phyloP scores from a whole-genome alignment of 208 protist genomes.

The Leptomonas pyrrhocoris region DNA sequence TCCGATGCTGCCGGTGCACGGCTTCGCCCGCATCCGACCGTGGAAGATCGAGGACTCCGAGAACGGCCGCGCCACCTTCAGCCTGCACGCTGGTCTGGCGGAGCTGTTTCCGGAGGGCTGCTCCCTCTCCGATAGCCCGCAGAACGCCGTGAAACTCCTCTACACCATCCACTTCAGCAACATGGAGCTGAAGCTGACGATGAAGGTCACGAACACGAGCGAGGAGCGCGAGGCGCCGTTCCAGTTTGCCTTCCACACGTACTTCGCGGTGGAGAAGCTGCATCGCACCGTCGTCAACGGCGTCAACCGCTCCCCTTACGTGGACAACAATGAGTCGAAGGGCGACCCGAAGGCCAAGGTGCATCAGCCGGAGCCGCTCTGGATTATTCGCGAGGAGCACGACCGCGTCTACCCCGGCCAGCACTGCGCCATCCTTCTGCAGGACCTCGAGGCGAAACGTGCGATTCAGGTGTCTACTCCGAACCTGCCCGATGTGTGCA shows the following conservation, averaged over 20 bases:
- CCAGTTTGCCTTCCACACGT: constrained; percentile 87
- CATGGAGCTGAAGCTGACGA: constrained; percentile 54
- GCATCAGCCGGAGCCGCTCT: constrained; percentile 28
- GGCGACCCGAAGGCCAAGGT: constrained; percentile 47
- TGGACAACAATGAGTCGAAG: constrained; percentile 60
- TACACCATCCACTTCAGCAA: constrained; percentile 85
- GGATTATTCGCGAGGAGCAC: constrained; percentile 59
- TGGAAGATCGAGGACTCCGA: constrained; percentile 43
- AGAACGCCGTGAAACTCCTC: constrained; percentile 32
- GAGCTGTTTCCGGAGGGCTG: constrained; percentile 35
- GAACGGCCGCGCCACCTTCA: constrained; percentile 46
- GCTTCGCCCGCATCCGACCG: constrained; percentile 72
- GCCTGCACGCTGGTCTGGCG: constrained; percentile 23
- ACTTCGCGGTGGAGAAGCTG: constrained; percentile 76
- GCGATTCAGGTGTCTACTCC: constrained; percentile 47
- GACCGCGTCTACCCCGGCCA: constrained; percentile 82
- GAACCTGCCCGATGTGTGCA: constrained; percentile 73
- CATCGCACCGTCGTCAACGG: constrained; percentile 66
- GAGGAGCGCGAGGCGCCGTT: constrained; percentile 49
- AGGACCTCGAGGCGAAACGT: constrained; percentile 39
- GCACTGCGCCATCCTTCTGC: constrained; percentile 47
- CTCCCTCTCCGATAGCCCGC: constrained; percentile 27
- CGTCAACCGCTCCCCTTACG: constrained; percentile 64
- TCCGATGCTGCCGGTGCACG: constrained; percentile 67
- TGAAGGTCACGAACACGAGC: constrained; percentile 70